phyloP scores from a whole-genome alignment of 352 stramenopile species.

The Blastocystis sp. region DNA sequence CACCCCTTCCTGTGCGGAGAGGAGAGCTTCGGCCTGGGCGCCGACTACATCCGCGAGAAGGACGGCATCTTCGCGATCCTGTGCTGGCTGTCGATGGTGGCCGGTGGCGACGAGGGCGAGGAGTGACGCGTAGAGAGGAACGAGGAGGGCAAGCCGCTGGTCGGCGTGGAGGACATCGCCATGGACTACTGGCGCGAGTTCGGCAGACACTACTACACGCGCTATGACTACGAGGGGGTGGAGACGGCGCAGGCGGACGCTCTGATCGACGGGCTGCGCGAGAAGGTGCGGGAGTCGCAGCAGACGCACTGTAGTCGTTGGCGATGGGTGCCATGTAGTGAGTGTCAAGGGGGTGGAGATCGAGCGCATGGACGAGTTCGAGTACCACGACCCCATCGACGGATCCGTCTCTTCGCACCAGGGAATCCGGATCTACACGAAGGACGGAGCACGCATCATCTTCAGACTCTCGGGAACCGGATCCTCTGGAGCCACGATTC shows the following conservation, averaged over 20 bases:
- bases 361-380: conserved; percentile 85
- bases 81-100: conserved; percentile 94
- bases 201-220: conserved; percentile 95
- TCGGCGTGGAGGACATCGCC: conserved; percentile 91
- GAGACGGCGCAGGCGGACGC: conserved; percentile 72
- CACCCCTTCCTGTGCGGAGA: conserved; percentile 97
- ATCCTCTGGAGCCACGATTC: conserved; percentile 88
- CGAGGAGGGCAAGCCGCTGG: conserved; percentile 70
- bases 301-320: no score
- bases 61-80: conserved; percentile 97
- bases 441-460: conserved; percentile 85
- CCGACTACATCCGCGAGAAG: conserved; percentile 98
- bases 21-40: conserved; percentile 91
- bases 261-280: conserved; percentile 78
- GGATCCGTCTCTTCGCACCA: conserved; percentile 88
- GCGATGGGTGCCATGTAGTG: neutral
- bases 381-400: conserved; percentile 94
- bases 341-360: conserved; percentile 65
- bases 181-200: conserved; percentile 89
- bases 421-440: conserved; percentile 89
- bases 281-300: conserved; percentile 62
- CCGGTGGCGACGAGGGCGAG: conserved; percentile 61
- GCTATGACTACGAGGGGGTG: conserved; percentile 97
- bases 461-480: conserved; percentile 95
- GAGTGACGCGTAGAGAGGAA: neutral